These are phyloP conservation scores for Tylopilus cervinicoccineus DNA, from an alignment of 768 basidiomycete species.

Conservation along the genomic window DNA sequence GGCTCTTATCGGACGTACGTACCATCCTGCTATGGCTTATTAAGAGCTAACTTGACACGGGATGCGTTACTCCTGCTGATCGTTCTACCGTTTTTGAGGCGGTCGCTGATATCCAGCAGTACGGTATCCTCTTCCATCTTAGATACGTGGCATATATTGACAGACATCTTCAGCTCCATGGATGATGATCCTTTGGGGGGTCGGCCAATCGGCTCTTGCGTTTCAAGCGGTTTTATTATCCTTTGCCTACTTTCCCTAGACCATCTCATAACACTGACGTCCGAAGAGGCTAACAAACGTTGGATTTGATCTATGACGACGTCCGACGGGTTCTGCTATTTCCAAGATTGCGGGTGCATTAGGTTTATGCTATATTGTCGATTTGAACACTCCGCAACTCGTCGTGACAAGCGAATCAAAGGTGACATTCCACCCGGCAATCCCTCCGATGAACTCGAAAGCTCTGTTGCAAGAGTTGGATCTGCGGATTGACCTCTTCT, in stretches of 20 bases:
- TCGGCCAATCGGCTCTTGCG: conserved; percentile 1
- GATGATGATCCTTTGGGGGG: background rate
- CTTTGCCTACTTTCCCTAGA: conserved; percentile 26
- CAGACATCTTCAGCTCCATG: conserved; percentile 18
- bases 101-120: conserved; percentile 29
- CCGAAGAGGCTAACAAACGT: conserved; percentile 18
- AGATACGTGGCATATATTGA: conserved; percentile 17
- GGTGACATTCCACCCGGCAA: conserved; percentile 19
- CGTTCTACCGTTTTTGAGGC: conserved; percentile 27
- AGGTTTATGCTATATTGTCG: background rate
- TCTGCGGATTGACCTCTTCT: conserved; percentile 18
- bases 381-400: background rate
- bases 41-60: conserved; percentile 15
- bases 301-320: conserved; percentile 20
- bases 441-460: background rate
- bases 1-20: conserved; percentile 26
- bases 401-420: conserved; percentile 9
- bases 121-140: conserved; percentile 26
- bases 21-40: background rate
- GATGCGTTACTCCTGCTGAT: conserved; percentile 21
- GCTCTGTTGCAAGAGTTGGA: background rate
- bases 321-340: conserved; percentile 8
- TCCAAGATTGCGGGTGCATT: background rate
- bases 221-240: conserved; percentile 16
- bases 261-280: conserved; percentile 14